A percentile compares a stretch with the other conserved stretches of the same genome.
Conservation (phyloP, 2,329 filamentous ascomycete species). For the Hyphodiscus sp. region DNA sequence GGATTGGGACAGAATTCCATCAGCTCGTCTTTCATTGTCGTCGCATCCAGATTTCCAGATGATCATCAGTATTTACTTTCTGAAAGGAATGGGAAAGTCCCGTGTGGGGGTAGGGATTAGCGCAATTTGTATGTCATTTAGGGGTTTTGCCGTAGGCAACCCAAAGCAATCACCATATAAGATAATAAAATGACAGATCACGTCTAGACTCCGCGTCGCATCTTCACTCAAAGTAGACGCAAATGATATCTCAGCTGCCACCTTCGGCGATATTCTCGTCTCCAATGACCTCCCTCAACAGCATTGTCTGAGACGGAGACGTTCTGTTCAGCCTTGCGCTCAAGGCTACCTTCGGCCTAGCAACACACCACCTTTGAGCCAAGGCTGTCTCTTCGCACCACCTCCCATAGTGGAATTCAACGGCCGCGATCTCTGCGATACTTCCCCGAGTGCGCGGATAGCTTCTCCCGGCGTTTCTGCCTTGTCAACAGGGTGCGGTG, state of each 20-base stretch:
- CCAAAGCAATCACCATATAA: constrained; percentile 5
- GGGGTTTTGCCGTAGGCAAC: not conserved
- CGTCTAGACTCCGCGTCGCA: not conserved
- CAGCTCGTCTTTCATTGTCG: constrained; percentile 17
- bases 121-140: constrained; percentile 1
- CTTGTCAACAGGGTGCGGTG: not conserved
- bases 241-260: not conserved
- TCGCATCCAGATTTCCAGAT: not conserved
- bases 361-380: not conserved
- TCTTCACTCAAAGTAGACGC: not conserved
- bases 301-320: not conserved
- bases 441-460: not conserved
- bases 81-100: not conserved
- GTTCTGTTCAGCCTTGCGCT: not conserved
- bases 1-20: constrained; percentile 19
- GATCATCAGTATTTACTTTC: not conserved
- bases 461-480: not conserved
- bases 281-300: not conserved
- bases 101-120: not conserved
- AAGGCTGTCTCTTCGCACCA: not conserved
- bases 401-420: not conserved
- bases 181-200: constrained; percentile 10
- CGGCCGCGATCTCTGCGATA: not conserved
- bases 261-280: not conserved
- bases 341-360: not conserved